A percentile compares a stretch with the other conserved stretches of the same genome.
phyloP scores from a whole-genome alignment of 2,329 filamentous ascomycete species.

The Dactylellina haptotyla region DNA sequence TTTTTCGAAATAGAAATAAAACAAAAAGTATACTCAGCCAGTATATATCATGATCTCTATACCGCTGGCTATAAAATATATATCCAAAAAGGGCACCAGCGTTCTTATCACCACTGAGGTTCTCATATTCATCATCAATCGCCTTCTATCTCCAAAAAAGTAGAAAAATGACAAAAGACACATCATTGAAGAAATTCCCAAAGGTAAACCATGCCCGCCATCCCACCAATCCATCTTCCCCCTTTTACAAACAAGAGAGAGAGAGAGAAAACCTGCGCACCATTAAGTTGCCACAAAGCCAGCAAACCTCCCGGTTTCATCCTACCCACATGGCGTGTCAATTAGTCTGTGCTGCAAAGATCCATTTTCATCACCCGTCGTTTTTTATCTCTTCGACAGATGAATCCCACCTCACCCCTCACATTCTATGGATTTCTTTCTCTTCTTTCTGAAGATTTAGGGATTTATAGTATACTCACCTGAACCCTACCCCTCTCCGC shows the following conservation, averaged over 20 bases:
- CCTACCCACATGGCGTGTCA: constrained; percentile 51
- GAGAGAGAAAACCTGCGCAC: constrained; percentile 39
- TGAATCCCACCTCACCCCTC: constrained; percentile 5
- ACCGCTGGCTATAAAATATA: background rate
- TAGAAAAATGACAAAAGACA: no score
- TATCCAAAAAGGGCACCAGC: background rate
- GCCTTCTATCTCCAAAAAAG: background rate
- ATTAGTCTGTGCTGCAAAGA: constrained; percentile 55
- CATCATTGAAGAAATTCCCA: background rate
- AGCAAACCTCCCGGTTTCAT: constrained; percentile 38
- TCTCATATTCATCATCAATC: no score
- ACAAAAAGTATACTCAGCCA: no score
- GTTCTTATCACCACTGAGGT: background rate
- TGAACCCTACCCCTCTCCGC: background rate
- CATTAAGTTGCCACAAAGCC: constrained; percentile 55
- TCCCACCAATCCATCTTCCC: no score
- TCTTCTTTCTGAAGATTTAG: no score
- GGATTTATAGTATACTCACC: no score
- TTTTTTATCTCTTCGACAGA: background rate
- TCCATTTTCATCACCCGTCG: constrained; percentile 14
- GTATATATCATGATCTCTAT: constrained; percentile 28
- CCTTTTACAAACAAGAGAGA: background rate
- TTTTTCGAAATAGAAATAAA: constrained; percentile 2
- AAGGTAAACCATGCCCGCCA: no score
- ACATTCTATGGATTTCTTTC: no score